Conservation (phyloP, 148 eudicot species). For the Chenopodium formosanum region DNA sequence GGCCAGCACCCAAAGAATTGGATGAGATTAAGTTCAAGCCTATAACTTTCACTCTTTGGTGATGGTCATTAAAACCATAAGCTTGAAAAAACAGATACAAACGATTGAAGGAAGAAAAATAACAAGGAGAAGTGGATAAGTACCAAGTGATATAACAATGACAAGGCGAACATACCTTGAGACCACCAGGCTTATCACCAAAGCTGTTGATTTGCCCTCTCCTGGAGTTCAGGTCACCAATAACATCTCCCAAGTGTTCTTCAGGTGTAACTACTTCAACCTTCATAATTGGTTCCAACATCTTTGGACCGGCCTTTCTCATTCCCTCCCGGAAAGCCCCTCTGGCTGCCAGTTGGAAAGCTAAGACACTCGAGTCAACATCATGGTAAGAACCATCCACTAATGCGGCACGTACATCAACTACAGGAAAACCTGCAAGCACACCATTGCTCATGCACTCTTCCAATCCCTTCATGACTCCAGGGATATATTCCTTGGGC, state of each 20-base stretch:
- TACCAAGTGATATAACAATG: not conserved
- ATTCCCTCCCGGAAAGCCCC: conserved; percentile 93
- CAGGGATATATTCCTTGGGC: conserved; percentile 88
- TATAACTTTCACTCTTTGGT: not conserved
- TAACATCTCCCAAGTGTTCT: conserved; percentile 95
- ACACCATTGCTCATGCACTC: conserved; percentile 90
- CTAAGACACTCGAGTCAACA: conserved; percentile 93
- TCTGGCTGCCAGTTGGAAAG: conserved; percentile 96
- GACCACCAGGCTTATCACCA: conserved; percentile 94
- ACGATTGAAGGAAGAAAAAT: not conserved
- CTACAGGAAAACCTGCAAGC: conserved; percentile 92
- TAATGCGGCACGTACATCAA: conserved; percentile 82
- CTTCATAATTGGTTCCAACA: conserved; percentile 94
- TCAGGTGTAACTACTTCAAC: conserved; percentile 97
- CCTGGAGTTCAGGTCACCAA: conserved; percentile 95
- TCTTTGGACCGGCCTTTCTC: conserved; percentile 76
- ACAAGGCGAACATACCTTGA: conserved; percentile 56
- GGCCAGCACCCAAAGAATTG: not conserved
- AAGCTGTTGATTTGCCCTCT: conserved; percentile 94
- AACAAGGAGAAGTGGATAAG: too few species aligned
- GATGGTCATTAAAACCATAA: not conserved
- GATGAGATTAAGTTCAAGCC: not conserved
- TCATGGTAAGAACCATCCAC: conserved; percentile 93
- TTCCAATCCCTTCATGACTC: conserved; percentile 85
- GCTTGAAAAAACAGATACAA: not conserved